Evolutionary conservation across 768 basidiomycete species (phyloP).

Genomic region (Lepiota venenata): DNA sequence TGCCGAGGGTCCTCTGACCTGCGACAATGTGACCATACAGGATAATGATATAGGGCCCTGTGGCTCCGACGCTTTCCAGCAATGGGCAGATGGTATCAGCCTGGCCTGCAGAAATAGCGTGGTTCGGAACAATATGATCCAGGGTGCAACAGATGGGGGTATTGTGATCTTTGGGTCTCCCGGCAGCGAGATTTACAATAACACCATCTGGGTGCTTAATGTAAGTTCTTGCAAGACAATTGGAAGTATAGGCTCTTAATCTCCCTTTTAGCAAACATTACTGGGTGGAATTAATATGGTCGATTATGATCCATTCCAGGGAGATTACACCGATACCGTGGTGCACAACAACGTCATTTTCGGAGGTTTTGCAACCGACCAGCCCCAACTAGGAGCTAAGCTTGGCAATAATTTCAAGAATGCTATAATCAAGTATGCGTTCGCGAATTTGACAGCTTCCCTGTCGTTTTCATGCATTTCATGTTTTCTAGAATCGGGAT

Average conservation of each 20-base stretch:
- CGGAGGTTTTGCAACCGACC: slow-evolving; percentile 63
- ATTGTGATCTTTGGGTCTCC: slow-evolving; percentile 78
- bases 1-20: slow-evolving; percentile 61
- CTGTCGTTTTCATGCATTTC: neutral
- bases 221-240: slow-evolving; percentile 33
- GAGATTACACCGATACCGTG: slow-evolving; percentile 60
- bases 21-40: slow-evolving; percentile 62
- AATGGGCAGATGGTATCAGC: slow-evolving; percentile 86
- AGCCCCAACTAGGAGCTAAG: slow-evolving; percentile 32
- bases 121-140: slow-evolving; percentile 66
- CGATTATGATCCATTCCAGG: slow-evolving; percentile 64
- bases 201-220: slow-evolving; percentile 69
- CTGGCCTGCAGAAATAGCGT: slow-evolving; percentile 60
- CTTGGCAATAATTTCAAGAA: slow-evolving; percentile 56
- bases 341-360: slow-evolving; percentile 65
- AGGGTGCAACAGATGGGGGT: slow-evolving; percentile 75
- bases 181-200: slow-evolving; percentile 70
- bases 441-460: neutral
- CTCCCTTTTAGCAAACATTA: slow-evolving; percentile 49
- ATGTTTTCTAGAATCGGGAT: slow-evolving; percentile 60
- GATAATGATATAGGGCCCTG: slow-evolving; percentile 86
- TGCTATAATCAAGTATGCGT: slow-evolving; percentile 67
- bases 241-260: slow-evolving; percentile 7
- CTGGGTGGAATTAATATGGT: slow-evolving; percentile 81
- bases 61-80: slow-evolving; percentile 56